These are phyloP conservation scores for Crotalaria pallida DNA, from an alignment of 306 rosid species.

Conservation along the genomic window DNA sequence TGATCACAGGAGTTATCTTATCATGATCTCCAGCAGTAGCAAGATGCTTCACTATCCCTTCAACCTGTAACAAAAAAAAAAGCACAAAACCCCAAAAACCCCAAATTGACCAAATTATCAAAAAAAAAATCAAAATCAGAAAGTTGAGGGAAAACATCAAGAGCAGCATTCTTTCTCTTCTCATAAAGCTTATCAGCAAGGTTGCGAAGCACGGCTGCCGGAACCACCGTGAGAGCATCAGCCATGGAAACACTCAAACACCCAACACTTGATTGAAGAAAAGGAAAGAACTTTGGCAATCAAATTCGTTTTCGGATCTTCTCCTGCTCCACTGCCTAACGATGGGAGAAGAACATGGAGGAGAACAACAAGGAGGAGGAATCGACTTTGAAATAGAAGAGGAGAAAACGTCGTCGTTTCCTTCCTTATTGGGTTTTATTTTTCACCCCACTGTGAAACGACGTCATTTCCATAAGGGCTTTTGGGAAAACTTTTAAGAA, in stretches of 20 bases:
- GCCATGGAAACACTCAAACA: constrained; percentile 67
- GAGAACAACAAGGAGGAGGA: no score
- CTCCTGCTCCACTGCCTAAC: constrained; percentile 35
- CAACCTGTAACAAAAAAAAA: constrained; percentile 65
- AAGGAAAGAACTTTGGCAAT: constrained; percentile 7
- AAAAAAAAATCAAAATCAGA: background rate
- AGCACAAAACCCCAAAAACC: constrained; percentile 42
- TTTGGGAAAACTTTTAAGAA: no score
- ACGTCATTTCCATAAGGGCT: no score
- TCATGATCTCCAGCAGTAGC: constrained; percentile 72
- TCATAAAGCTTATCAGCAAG: constrained; percentile 95
- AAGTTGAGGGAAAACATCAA: constrained; percentile 55
- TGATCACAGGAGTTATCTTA: constrained; percentile 77
- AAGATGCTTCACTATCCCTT: constrained; percentile 88
- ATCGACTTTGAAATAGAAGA: no score
- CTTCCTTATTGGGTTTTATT: no score
- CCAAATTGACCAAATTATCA: constrained; percentile 21
- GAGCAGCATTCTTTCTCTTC: constrained; percentile 98
- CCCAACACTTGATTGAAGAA: background rate
- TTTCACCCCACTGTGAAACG: no score
- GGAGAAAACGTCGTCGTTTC: no score
- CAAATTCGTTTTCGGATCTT: constrained; percentile 40
- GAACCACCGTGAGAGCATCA: constrained; percentile 60
- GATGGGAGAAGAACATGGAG: no score
- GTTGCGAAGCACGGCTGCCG: constrained; percentile 80